phyloP scores from a whole-genome alignment of 106 monocot genomes.

The Xerophyta viscosa region DNA sequence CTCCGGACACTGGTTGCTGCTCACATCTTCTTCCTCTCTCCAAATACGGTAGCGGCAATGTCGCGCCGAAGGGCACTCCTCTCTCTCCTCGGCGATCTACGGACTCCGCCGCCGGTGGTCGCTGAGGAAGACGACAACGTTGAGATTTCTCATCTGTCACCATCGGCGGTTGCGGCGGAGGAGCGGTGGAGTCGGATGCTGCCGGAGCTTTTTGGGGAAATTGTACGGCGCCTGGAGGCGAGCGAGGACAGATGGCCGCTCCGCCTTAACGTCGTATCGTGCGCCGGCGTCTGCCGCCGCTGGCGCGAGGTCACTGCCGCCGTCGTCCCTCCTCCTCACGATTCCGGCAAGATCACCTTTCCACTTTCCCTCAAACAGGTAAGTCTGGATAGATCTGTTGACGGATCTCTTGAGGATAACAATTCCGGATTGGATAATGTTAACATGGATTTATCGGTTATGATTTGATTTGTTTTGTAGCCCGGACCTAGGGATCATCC shows the following conservation, averaged over 20 bases:
- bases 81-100: neutral
- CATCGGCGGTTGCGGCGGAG: too few species aligned
- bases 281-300: constrained; percentile 61
- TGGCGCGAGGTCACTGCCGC: constrained; percentile 67
- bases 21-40: neutral
- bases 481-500: constrained; percentile 52
- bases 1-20: neutral
- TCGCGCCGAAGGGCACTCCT: constrained; percentile 11
- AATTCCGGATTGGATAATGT: too few species aligned
- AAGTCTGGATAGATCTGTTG: neutral
- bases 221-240: constrained; percentile 60
- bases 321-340: constrained; percentile 45
- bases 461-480: constrained; percentile 18
- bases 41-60: too few species aligned
- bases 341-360: constrained; percentile 77
- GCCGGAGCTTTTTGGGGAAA: constrained; percentile 82
- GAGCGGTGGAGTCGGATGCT: constrained; percentile 70
- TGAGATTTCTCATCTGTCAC: too few species aligned
- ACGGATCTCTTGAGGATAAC: too few species aligned
- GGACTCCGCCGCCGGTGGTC: neutral
- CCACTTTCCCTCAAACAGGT: constrained; percentile 93
- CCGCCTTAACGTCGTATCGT: constrained; percentile 70
- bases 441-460: too few species aligned
- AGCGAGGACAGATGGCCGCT: constrained; percentile 72
- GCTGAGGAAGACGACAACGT: too few species aligned